Percentiles rank a stretch among this genome's conserved stretches.
phyloP scores from a whole-genome alignment of 345 rosid genomes.

The Physaria fendleri region DNA sequence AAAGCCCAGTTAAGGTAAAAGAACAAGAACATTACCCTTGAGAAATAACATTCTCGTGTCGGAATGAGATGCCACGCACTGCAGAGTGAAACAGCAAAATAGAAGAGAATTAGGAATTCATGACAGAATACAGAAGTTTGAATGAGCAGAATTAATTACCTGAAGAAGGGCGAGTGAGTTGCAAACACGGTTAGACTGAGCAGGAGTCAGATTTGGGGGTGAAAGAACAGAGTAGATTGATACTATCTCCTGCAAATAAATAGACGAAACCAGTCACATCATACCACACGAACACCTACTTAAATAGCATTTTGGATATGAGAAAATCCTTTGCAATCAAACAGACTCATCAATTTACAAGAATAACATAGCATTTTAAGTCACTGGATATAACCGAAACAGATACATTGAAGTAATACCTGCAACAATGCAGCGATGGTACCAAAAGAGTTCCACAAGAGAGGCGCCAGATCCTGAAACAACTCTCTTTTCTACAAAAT shows the following conservation, averaged over 20 bases:
- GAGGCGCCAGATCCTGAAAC: constrained; percentile 95
- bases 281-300: neutral
- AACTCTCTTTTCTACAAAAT: constrained; percentile 73
- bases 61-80: constrained; percentile 99
- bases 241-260: constrained; percentile 73
- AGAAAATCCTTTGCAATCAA: neutral
- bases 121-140: too few relatives aligned
- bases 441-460: constrained; percentile 53
- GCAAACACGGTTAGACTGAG: constrained; percentile 96
- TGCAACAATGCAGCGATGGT: constrained; percentile 34
- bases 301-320: neutral
- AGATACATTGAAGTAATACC: constrained; percentile 14
- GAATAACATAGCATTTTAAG: neutral
- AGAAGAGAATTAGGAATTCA: constrained; percentile 5
- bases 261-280: neutral
- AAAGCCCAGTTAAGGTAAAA: neutral
- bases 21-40: constrained; percentile 50
- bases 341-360: neutral
- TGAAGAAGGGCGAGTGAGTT: constrained; percentile 99
- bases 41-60: constrained; percentile 93
- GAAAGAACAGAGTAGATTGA: constrained; percentile 93
- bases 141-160: constrained; percentile 31
- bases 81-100: constrained; percentile 27
- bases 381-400: neutral
- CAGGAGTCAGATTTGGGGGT: constrained; percentile 81